Base-by-base conservation (phyloP, 306 rosid species). In the Canavalia gladiata region DNA sequence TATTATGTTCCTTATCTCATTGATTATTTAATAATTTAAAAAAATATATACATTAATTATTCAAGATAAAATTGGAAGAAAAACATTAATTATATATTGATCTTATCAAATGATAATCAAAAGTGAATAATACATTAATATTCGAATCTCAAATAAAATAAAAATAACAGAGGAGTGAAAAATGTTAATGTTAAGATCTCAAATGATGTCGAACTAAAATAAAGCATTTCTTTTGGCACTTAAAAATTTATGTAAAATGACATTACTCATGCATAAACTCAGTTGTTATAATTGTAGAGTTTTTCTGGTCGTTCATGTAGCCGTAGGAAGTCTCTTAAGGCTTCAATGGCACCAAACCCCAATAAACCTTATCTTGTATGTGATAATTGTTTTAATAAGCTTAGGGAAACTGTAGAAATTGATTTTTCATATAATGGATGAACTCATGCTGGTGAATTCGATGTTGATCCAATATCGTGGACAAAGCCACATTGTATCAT, bases 291-390 rank as follows among this genome's bases (percentile, higher is more conserved):
- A 95, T 72, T 95, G 99, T 79, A 97, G 98, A 81, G 96, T 95
- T 86, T 93, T 84, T 95, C 90, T 81, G 93, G 99, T 82, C 99
- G 93, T 83, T 90, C 99, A 58, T 95, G 99, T 83, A 95, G 97
- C 89, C 89, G 97, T 86, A 95, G 93, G 89, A 95, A 95, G 86
- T 91, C 93, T 82, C 92, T 89, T 37, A 95, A 93, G 81, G 99
- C 98, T 85, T 91, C 99, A 70, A 95, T 95, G 99, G 98, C 99
- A 71, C 99, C 99, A 84, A 95, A 93, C 81, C 99, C 99, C 78
- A 93, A 92, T 90, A 95, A 93, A 87, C 94, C 94, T 43, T 95
- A 93, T 86, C 99, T 98, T 78, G 98, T 95, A 65, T 93, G 99
- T 90, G 99, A 95, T 86, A 90, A 86, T 87, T 95, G 99, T 88